Percentiles rank a stretch among this genome's conserved stretches.
phyloP scores from a whole-genome alignment of 495 filamentous ascomycete genomes.

The Evernia prunastri region DNA sequence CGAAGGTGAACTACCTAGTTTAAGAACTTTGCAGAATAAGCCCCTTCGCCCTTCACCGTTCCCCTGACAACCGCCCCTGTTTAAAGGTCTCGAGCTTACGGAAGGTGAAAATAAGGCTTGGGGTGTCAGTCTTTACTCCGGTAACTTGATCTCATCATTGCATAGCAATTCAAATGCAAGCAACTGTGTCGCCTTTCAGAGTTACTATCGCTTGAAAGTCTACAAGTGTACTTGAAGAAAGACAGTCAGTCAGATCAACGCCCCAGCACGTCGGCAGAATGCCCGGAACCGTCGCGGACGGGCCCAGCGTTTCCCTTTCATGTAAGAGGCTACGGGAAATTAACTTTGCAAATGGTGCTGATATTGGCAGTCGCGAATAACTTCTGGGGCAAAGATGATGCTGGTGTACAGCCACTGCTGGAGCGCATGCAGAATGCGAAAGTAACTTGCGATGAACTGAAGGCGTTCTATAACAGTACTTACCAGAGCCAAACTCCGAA shows the following conservation, averaged over 20 bases:
- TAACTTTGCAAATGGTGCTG: conserved; percentile 14
- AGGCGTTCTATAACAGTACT: conserved; percentile 82
- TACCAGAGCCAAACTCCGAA: conserved; percentile 37
- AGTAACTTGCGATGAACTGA: conserved; percentile 89
- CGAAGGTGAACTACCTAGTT: not conserved
- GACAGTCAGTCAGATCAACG: not conserved
- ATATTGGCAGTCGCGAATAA: conserved; percentile 79
- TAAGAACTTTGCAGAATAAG: not conserved
- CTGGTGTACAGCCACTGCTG: conserved; percentile 84
- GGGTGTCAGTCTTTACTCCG: not conserved
- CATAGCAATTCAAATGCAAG: not conserved
- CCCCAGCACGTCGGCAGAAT: conserved; percentile 35
- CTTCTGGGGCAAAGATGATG: conserved; percentile 99
- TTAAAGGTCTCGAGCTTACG: not conserved
- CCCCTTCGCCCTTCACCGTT: not conserved
- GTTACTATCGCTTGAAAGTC: not conserved
- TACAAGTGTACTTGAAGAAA: not conserved
- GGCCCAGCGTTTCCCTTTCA: conserved; percentile 57
- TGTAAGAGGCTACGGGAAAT: conserved; percentile 40
- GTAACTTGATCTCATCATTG: not conserved
- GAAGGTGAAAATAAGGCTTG: not conserved
- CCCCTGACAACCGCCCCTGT: not conserved
- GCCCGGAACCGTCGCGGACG: conserved; percentile 56
- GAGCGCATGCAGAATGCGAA: conserved; percentile 97
- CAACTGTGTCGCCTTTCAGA: not conserved